phyloP scores from a whole-genome alignment of 371 early-diverging fungal genomes.

The Circinella minor region DNA sequence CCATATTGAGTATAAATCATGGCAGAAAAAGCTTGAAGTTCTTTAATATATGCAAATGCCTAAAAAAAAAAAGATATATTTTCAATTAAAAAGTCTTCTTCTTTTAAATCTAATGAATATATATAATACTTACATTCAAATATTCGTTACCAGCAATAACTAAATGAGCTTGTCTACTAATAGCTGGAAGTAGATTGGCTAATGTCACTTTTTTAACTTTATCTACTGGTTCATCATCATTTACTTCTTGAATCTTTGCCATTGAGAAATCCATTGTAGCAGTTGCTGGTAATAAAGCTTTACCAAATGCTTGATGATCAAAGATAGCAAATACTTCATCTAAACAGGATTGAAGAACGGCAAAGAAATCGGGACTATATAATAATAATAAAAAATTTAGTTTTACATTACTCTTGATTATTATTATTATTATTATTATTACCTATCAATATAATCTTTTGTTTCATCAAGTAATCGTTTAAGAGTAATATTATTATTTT shows the following conservation, averaged over 20 bases:
- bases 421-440: slow-evolving; percentile 18
- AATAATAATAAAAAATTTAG: not conserved
- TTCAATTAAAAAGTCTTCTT: not conserved
- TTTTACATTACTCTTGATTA: not conserved
- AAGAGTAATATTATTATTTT: slow-evolving; percentile 46
- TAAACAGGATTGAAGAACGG: slow-evolving; percentile 56
- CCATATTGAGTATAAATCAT: slow-evolving; percentile 74
- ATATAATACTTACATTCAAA: slow-evolving; percentile 62
- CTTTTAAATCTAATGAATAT: not conserved
- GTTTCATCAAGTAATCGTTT: slow-evolving; percentile 78
- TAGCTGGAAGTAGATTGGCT: slow-evolving; percentile 76
- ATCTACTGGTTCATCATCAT: slow-evolving; percentile 20
- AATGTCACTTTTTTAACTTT: slow-evolving; percentile 63
- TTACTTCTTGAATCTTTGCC: slow-evolving; percentile 35
- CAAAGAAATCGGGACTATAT: slow-evolving; percentile 62
- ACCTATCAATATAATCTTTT: slow-evolving; percentile 81
- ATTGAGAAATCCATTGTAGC: slow-evolving; percentile 16
- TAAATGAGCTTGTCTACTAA: slow-evolving; percentile 78
- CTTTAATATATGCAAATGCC: slow-evolving; percentile 70
- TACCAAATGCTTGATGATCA: slow-evolving; percentile 43
- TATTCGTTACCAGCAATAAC: slow-evolving; percentile 87
- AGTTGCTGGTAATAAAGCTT: slow-evolving; percentile 28
- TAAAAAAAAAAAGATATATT: slow-evolving; percentile 16
- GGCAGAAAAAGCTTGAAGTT: slow-evolving; percentile 76
- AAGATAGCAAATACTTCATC: slow-evolving; percentile 68